Evolutionary conservation across 2,329 filamentous ascomycete genomes (phyloP).

Genomic region (Penicillium sp.): DNA sequence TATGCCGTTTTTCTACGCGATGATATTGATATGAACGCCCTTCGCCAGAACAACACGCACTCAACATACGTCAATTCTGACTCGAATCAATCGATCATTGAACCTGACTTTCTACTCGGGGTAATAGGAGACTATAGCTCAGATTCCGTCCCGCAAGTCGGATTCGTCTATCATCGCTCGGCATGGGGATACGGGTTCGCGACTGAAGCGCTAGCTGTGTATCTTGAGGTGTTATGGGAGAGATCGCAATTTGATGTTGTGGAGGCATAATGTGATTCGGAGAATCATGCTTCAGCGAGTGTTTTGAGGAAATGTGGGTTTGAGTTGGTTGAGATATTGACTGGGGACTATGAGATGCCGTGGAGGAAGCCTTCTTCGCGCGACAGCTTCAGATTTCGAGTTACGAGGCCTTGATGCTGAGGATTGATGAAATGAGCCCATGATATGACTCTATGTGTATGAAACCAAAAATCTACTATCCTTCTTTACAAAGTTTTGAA

Average conservation of each 20-base stretch:
- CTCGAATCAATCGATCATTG: neutral
- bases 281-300: conserved; percentile 7
- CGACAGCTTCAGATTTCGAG: conserved; percentile 3
- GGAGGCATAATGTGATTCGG: conserved; percentile 7
- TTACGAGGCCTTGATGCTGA: neutral
- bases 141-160: conserved; percentile 11
- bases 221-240: conserved; percentile 9
- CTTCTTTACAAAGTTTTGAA: neutral
- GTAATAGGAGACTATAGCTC: conserved; percentile 14
- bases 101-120: conserved; percentile 10
- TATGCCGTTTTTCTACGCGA: conserved; percentile 15
- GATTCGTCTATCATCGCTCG: conserved; percentile 14
- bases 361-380: conserved; percentile 12
- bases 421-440: neutral
- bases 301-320: conserved; percentile 13
- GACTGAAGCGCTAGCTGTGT: conserved; percentile 15
- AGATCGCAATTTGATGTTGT: neutral
- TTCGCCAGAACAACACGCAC: neutral
- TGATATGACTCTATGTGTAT: too few species aligned
- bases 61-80: neutral
- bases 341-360: conserved; percentile 6
- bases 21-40: neutral
- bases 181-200: conserved; percentile 19
- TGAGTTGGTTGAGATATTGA: conserved; percentile 1
- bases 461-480: neutral